These are phyloP conservation scores for Mortierella sp. DNA, from an alignment of 371 early-diverging fungal genomes.

Conservation along the genomic window DNA sequence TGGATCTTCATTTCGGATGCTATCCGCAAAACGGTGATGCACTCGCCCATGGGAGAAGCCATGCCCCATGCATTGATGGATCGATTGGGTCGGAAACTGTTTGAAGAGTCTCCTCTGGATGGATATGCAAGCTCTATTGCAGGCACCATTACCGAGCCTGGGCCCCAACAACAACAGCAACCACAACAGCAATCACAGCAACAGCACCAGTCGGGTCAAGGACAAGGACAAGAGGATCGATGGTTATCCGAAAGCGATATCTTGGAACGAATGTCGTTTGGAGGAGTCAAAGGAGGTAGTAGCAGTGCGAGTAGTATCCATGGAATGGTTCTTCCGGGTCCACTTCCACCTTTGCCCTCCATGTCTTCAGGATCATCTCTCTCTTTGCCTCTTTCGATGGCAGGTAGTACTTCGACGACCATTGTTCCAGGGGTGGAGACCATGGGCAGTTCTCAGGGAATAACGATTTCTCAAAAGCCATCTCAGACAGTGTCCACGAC, in stretches of 20 bases:
- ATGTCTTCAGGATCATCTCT: slow-evolving; percentile 8
- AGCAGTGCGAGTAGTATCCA: too few species aligned
- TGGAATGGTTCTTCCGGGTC: too few species aligned
- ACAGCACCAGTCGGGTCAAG: neutral
- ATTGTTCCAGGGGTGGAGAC: too few species aligned
- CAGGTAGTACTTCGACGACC: neutral
- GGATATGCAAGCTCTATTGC: slow-evolving; percentile 27
- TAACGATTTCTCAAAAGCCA: too few species aligned
- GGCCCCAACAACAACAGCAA: slow-evolving; percentile 7
- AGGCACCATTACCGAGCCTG: neutral
- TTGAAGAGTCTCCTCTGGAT: slow-evolving; percentile 46
- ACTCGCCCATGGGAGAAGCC: slow-evolving; percentile 54
- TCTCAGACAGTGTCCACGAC: too few species aligned
- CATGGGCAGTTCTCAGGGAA: too few species aligned
- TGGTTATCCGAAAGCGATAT: slow-evolving; percentile 46
- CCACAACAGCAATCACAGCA: slow-evolving; percentile 19
- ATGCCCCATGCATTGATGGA: slow-evolving; percentile 69
- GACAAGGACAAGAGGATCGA: slow-evolving; percentile 22
- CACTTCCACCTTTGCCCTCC: neutral
- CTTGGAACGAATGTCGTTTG: slow-evolving; percentile 43
- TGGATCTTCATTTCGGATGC: slow-evolving; percentile 94
- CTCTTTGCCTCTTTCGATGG: slow-evolving; percentile 15
- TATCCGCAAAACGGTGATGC: slow-evolving; percentile 65
- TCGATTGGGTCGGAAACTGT: slow-evolving; percentile 61
- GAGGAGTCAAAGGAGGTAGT: neutral